Base-by-base conservation (phyloP, 1,284 basidiomycete species). In the Apiotrichum gamsii region DNA sequence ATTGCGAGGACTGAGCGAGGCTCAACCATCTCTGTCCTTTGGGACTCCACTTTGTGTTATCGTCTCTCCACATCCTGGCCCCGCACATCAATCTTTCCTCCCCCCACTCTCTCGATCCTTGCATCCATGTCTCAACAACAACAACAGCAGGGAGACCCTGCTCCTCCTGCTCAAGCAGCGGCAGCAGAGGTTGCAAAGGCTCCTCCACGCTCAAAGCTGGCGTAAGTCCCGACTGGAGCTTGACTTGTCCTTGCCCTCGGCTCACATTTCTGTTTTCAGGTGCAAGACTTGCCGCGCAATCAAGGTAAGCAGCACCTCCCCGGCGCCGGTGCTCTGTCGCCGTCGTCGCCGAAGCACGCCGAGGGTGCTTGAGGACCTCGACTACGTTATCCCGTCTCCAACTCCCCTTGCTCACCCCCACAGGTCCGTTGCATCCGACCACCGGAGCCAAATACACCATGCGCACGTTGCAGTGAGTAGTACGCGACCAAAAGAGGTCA, bases 281-380 rank as follows among this genome's bases (percentile, higher is more conserved):
- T 61, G 59, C 32, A 58, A 53, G 18, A 52, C 57, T 3, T 61
- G 59, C 45, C 53, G 59, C n/a, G 50, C 55, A 3, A 61, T 53
- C 39, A 61, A 61, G 48, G 59, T 59, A 34, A 6, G 45, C 38
- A n/a, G 20, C 42, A 21, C 18, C 30, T 19, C 21, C 20, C 23
- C 10, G 18, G 15, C 5, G 14, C 31, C 9, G 6, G 8, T 6
- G 6, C 25, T 6, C 25, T 11, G 25, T 6, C 25, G 11, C 11
- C 25, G 8, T 28, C 25, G 11, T 28, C 25, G 8, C 16, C 9
- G 20, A 10, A 1, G 13, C 9, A 18, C 30, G 16, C 31, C 13
- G 39, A 24, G 29, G 23, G 19, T 25, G 25, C 10, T 25, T 21
- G 29, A 18, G 8, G 20, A 36, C 10, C 39, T 13, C 15, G 18